Evolutionary conservation across 2,329 filamentous ascomycete genomes (phyloP).

Genomic region (Iodosphaeria phyllophila): DNA sequence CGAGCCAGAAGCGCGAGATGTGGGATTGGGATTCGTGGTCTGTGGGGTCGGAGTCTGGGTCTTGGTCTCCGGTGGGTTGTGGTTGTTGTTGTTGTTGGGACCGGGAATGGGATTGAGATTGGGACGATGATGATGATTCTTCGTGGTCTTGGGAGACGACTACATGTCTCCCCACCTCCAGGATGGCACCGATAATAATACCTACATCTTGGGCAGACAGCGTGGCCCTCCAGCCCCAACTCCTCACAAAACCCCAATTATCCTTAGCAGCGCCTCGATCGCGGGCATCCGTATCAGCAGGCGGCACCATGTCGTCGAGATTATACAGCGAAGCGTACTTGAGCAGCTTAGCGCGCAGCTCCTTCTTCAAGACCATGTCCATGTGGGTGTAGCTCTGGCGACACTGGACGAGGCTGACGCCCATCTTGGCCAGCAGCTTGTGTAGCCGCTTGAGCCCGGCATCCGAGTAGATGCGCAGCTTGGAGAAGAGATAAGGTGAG

Average conservation of each 20-base stretch:
- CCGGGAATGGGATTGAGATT: slow-evolving; percentile 9
- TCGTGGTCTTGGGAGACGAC: slow-evolving; percentile 14
- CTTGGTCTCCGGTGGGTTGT: slow-evolving; percentile 29
- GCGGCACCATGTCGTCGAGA: slow-evolving; percentile 79
- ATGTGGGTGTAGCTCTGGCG: slow-evolving; percentile 95
- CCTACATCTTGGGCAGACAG: slow-evolving; percentile 85
- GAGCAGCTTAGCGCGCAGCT: slow-evolving; percentile 65
- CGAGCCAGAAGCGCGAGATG: slow-evolving; percentile 50
- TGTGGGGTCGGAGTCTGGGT: no score
- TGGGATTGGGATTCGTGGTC: no score
- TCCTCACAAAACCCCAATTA: slow-evolving; percentile 91
- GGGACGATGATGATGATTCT: no score
- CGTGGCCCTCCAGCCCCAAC: slow-evolving; percentile 95
- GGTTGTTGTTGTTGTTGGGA: slow-evolving; percentile 20
- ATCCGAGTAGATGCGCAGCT: slow-evolving; percentile 89
- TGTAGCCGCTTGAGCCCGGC: slow-evolving; percentile 73
- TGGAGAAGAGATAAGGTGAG: slow-evolving; percentile 81
- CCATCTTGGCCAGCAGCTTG: slow-evolving; percentile 95
- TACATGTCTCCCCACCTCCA: slow-evolving; percentile 64
- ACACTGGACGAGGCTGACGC: slow-evolving; percentile 81
- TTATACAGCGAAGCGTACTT: slow-evolving; percentile 90
- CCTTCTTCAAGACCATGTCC: slow-evolving; percentile 91
- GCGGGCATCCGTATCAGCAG: slow-evolving; percentile 50
- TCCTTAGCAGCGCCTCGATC: slow-evolving; percentile 60
- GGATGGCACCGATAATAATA: slow-evolving; percentile 77